phyloP scores from a whole-genome alignment of 1,284 basidiomycete species.

The Peniophora sp. region DNA sequence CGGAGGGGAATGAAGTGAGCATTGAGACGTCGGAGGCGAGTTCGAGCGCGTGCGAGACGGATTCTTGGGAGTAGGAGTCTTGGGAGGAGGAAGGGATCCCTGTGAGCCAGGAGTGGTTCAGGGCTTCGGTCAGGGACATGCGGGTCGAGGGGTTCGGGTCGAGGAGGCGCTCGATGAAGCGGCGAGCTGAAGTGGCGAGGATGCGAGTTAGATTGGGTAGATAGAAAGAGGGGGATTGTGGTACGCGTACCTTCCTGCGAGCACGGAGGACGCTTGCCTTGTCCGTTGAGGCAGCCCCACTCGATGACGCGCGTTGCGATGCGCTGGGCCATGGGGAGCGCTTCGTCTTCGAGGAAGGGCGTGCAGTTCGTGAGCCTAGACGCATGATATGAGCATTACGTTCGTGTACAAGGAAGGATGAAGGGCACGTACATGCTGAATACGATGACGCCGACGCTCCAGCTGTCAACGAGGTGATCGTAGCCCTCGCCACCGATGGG shows the following conservation, averaged over 20 bases:
- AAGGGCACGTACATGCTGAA: conserved; percentile 70
- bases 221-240: conserved; percentile 1
- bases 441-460: conserved; percentile 89
- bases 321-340: conserved; percentile 43
- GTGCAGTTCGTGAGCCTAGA: conserved; percentile 60
- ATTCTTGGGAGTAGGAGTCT: neutral
- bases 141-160: conserved; percentile 43
- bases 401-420: neutral
- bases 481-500: conserved; percentile 50
- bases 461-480: conserved; percentile 80
- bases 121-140: conserved; percentile 51
- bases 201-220: neutral
- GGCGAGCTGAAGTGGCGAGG: conserved; percentile 20
- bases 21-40: conserved; percentile 18
- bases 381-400: neutral
- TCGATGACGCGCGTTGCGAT: conserved; percentile 54
- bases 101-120: conserved; percentile 60
- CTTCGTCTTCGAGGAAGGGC: conserved; percentile 67
- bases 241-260: neutral
- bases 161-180: conserved; percentile 43
- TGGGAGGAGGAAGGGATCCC: neutral
- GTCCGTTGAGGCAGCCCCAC: conserved; percentile 40
- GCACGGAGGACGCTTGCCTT: conserved; percentile 25
- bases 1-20: conserved; percentile 22
- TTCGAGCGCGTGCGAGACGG: conserved; percentile 7